Percentiles rank a stretch among this genome's conserved stretches.
Conservation (phyloP, 768 basidiomycete genomes). For the Termitomyces sp. region DNA sequence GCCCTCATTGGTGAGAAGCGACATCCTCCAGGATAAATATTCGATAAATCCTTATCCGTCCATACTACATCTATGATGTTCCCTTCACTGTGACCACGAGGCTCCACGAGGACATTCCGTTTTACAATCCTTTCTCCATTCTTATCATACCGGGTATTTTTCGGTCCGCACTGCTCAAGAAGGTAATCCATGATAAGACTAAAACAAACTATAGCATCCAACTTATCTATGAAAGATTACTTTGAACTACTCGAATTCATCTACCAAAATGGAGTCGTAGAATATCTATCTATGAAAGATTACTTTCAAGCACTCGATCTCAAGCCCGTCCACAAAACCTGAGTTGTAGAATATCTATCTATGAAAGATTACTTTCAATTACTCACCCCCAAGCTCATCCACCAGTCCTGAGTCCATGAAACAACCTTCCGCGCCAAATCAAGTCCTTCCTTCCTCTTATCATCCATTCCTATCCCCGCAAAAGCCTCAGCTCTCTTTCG, state of each 20-base stretch:
- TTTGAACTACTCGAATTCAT: background rate
- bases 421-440: conserved; percentile 48
- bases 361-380: conserved; percentile 1
- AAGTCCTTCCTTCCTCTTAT: conserved; percentile 40
- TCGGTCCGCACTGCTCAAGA: background rate
- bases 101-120: background rate
- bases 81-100: background rate
- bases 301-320: background rate
- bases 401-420: conserved; percentile 48
- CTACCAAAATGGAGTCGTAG: no score
- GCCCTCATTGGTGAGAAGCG: background rate
- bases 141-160: background rate
- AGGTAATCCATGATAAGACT: background rate
- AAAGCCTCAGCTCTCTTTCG: conserved; percentile 42
- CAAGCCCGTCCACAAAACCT: background rate
- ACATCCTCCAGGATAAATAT: no score
- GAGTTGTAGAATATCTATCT: no score
- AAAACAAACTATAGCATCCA: background rate
- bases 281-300: background rate
- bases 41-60: no score
- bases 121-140: background rate
- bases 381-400: conserved; percentile 12
- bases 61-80: background rate
- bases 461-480: conserved; percentile 35
- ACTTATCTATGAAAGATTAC: background rate